Percentiles rank a stretch among this genome's conserved stretches.
Conservation (phyloP, 1,139 yeast genomes). For the Ogataea hybrid region DNA sequence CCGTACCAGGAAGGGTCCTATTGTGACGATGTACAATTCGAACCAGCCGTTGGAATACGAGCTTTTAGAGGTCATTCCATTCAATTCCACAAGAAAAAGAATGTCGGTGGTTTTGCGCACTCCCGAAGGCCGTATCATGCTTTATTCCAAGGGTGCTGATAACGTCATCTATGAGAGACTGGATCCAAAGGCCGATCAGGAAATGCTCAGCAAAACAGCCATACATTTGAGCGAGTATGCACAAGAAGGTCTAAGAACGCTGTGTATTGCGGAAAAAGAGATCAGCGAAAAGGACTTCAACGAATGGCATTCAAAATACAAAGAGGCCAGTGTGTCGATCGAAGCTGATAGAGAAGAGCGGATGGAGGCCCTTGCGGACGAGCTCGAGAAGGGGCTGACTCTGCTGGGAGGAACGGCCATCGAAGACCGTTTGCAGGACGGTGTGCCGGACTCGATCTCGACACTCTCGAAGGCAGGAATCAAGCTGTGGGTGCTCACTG, state of each 20-base stretch:
- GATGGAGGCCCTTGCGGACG: slow-evolving; percentile 39
- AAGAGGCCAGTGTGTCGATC: slow-evolving; percentile 46
- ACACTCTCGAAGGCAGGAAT: slow-evolving; percentile 86
- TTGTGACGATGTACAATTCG: slow-evolving; percentile 42
- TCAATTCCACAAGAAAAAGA: slow-evolving; percentile 56
- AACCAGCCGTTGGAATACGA: slow-evolving; percentile 41
- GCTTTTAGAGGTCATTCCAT: slow-evolving; percentile 50
- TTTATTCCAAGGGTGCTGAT: slow-evolving; percentile 56
- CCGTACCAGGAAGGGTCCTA: slow-evolving; percentile 44
- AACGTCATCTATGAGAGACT: slow-evolving; percentile 42
- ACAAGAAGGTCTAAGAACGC: slow-evolving; percentile 56
- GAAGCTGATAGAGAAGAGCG: slow-evolving; percentile 45
- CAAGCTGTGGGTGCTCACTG: slow-evolving; percentile 95
- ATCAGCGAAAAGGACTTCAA: slow-evolving; percentile 30
- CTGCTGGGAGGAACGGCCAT: slow-evolving; percentile 94
- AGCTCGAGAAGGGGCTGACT: slow-evolving; percentile 41
- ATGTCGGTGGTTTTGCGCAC: slow-evolving; percentile 53
- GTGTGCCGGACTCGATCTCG: slow-evolving; percentile 93
- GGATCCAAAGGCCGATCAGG: slow-evolving; percentile 28
- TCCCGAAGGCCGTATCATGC: slow-evolving; percentile 38
- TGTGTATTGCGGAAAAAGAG: slow-evolving; percentile 47
- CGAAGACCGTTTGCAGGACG: slow-evolving; percentile 92
- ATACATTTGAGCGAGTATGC: slow-evolving; percentile 57
- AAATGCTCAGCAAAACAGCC: slow-evolving; percentile 44
- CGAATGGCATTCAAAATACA: slow-evolving; percentile 43